Conservation (phyloP, 2,329 filamentous ascomycete genomes). For the Verruconis gallopava region DNA sequence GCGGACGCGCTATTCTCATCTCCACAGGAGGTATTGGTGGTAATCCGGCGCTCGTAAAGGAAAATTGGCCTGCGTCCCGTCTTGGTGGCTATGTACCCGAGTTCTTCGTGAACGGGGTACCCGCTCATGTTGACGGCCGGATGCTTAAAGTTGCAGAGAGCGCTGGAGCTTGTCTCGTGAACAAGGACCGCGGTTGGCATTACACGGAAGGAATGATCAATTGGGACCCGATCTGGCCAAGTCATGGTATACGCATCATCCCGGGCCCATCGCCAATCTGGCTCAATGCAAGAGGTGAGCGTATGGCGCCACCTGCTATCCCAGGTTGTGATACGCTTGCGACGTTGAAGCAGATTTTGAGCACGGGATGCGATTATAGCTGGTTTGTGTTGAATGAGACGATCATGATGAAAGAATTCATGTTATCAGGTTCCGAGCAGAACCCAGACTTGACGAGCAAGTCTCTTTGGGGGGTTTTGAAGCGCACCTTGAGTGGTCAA, state of each 20-base stretch:
- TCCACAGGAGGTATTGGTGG: constrained; percentile 48
- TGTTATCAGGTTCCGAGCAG: constrained; percentile 49
- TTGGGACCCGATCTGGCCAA: constrained; percentile 50
- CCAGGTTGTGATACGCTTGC: constrained; percentile 45
- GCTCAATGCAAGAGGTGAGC: constrained; percentile 47
- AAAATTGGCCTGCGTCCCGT: constrained; percentile 44
- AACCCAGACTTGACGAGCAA: constrained; percentile 49
- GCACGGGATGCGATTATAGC: constrained; percentile 48
- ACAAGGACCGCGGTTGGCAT: constrained; percentile 53
- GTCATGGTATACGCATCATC: constrained; percentile 47
- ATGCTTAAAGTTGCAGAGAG: constrained; percentile 45
- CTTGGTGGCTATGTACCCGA: constrained; percentile 44
- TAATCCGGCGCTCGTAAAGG: constrained; percentile 47
- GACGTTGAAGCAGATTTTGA: constrained; percentile 47
- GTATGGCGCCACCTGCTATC: constrained; percentile 43
- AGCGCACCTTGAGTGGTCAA: constrained; percentile 41
- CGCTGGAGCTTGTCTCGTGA: constrained; percentile 43
- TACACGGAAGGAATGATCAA: constrained; percentile 51
- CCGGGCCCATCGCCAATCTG: constrained; percentile 49
- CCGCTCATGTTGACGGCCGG: constrained; percentile 50
- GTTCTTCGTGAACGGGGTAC: constrained; percentile 47
- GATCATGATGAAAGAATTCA: constrained; percentile 50
- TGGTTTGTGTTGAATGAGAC: constrained; percentile 49
- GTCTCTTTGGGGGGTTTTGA: constrained; percentile 41
- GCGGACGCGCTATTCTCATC: constrained; percentile 41